Base-by-base conservation (phyloP, 805 yeast species). In the Candida succiphila region DNA sequence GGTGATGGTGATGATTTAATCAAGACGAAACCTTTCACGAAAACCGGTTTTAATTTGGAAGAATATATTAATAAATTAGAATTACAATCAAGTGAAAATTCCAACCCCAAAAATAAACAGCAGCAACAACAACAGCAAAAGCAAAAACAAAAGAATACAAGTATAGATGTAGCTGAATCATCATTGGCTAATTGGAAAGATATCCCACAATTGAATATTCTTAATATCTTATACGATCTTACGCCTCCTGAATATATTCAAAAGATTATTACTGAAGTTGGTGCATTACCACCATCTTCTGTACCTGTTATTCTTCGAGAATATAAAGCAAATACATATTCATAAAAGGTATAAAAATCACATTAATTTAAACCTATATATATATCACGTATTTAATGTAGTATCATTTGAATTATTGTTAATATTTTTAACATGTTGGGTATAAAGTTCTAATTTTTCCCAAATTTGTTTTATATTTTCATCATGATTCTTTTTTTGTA, bases 221-320 rank as follows among this genome's bases (percentile, higher is more conserved):
- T 88, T 49, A 86, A 86, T 51, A 77, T 92, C 42, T 70, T 92
- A 71, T 92, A 85, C 56, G 98, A 92, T 58, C 67, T 92, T 46
- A 89, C 97, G 1, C 96, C 96, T 24, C 94, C 95, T 12, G 84
- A 79, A 45, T 84, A 82, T 51, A 85, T 92, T 48, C 88, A 89
- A 54, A 92, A 92, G 62, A 86, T 92, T 38, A 86, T 92, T 35
- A 92, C 97, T 2, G 98, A 92, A 56, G 75, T 89, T 42, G 98
- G 98, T 20, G 85, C 95, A 3, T 67, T 92, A 44, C 98, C 98
- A 9, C 95, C 98, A 28, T 82, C 94, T n/a, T 86, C 97, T 2
- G 97, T 92, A 37, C 98, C 98, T 19, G 97, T 92, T 31, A 85
- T 92, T 40, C 64, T 92, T 47, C 75, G 97, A 60, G 98, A 92